Conservation (phyloP, 176 grass and related monocot species). For the Oryza meridionalis region DNA sequence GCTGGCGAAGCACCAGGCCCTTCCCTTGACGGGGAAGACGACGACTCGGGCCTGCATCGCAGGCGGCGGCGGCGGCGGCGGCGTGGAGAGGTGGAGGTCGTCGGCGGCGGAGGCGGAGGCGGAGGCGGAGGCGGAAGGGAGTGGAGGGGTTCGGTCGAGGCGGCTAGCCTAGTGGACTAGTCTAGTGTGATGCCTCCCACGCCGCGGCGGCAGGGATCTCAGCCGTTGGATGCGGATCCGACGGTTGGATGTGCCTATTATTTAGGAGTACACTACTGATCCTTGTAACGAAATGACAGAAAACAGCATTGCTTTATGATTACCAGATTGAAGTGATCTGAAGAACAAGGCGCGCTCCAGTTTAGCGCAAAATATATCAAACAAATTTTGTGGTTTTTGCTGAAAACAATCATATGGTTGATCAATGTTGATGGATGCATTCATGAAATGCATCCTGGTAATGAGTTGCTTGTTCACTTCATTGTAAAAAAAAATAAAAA, state of each 20-base stretch:
- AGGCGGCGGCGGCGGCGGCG: neutral
- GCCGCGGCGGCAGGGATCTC: neutral
- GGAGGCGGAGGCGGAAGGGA: neutral
- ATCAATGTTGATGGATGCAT: neutral
- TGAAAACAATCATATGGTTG: neutral
- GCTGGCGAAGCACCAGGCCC: constrained; percentile 73
- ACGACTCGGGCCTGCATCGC: constrained; percentile 83
- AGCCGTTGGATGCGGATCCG: neutral
- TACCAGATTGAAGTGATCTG: neutral
- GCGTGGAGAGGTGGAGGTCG: neutral
- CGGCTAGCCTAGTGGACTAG: neutral
- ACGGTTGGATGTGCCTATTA: neutral
- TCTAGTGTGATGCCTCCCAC: neutral
- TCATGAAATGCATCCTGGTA: neutral
- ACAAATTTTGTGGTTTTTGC: neutral
- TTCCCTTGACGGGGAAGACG: constrained; percentile 81
- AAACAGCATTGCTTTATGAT: neutral
- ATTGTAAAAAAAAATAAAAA: no score
- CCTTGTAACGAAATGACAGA: neutral
- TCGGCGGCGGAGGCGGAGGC: neutral
- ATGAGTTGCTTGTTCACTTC: no score
- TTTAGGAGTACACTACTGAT: neutral
- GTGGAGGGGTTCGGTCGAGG: neutral
- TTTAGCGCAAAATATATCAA: neutral
- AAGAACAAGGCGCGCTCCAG: neutral